Base-by-base conservation (phyloP, 2,329 filamentous ascomycete genomes). In the Ophiocordyceps camponoti-rufipedis region DNA sequence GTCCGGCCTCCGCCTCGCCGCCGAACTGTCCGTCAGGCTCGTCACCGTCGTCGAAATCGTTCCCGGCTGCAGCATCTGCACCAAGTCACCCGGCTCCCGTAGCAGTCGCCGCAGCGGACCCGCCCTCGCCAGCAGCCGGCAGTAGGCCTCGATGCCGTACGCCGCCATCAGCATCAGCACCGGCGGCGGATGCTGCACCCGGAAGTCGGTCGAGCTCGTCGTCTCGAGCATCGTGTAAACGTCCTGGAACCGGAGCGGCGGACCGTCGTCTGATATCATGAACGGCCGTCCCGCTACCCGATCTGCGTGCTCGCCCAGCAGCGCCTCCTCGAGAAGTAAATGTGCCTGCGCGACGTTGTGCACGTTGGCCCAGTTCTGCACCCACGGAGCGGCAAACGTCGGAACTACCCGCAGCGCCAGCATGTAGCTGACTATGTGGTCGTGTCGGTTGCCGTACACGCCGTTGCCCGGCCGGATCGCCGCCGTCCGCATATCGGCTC, bases 281-380 rank as follows among this genome's bases (percentile, higher is more conserved):
- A 70, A 75, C 13, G 71, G 62, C 33, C 67, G 61, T 28, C 70
- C 71, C 10, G 63, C 62, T 53, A 65, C 55, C 55, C 55, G 46
- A 50, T 50, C 42, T 4, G 49, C 56, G 41, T 63, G 57, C 16
- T 59, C 56, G 23, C 62, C 57, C 29, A 71, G 50, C 1, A 78
- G 62, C 6, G 68, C 68, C 16, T 65, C 63, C 55, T 75, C 72
- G 54, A 71, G 70, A 23, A 66, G 59, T 4, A 75, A 59, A 50
- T 77, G 72, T 5, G 66, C 71, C 16, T 74, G 57, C 10, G 71
- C 69, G 48, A 72, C 68, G 55, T 77, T 75, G 45, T 67, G 64
- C 5, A 62, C 63, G 48, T 67, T 61, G 42, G 71, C 66, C 52
- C 68, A 71, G 54, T 66, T 69, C 52, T 74, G 70, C 28, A 71